Conservation (phyloP, 345 rosid genomes). For the Carallia pectinifolia region DNA sequence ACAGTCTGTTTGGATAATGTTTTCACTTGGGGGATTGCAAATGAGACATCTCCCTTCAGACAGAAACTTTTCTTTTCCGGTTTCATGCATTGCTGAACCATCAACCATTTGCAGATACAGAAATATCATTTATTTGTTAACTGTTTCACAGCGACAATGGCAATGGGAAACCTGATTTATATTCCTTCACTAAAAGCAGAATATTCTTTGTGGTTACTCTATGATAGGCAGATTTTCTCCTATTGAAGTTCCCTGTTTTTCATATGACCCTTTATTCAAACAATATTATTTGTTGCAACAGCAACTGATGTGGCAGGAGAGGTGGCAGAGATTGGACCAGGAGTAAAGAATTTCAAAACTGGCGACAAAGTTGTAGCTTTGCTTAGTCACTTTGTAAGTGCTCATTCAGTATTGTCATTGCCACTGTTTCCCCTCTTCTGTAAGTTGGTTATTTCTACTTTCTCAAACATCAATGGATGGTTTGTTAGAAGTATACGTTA, state of each 20-base stretch:
- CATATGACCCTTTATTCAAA: constrained; percentile 4
- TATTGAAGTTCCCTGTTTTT: no score
- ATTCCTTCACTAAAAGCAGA: no score
- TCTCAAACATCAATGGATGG: no score
- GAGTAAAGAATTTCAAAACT: constrained; percentile 49
- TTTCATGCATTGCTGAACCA: neutral
- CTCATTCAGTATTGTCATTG: neutral
- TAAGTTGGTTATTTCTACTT: neutral
- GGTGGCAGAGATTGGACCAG: constrained; percentile 61
- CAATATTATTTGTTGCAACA: constrained; percentile 31
- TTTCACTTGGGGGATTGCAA: no score
- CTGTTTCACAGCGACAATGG: no score
- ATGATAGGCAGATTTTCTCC: no score
- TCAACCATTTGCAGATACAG: neutral
- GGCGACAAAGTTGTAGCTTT: constrained; percentile 82
- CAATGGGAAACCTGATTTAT: no score
- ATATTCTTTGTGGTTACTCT: no score
- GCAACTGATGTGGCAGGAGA: constrained; percentile 85
- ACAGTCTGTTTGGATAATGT: no score
- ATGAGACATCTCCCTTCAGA: neutral
- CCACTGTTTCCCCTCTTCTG: neutral
- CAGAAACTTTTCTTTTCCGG: neutral
- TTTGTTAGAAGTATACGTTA: neutral
- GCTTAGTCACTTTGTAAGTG: constrained; percentile 45
- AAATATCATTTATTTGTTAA: no score